Percentiles rank a stretch among this genome's conserved stretches.
phyloP scores from a whole-genome alignment of 768 basidiomycete species.

The Leccinum olivaceopallidum region DNA sequence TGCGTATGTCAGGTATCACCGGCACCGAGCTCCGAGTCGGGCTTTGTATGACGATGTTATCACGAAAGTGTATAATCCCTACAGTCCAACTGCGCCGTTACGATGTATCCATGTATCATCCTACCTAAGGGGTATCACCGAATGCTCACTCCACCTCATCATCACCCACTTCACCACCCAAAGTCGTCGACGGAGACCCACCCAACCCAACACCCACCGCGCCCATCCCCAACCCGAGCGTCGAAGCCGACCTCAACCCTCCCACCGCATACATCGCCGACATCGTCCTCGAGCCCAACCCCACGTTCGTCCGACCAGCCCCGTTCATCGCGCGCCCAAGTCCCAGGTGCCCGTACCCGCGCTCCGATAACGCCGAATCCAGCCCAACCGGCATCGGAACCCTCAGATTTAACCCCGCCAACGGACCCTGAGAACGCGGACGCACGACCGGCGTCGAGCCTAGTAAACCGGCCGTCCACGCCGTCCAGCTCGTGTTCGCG shows the following conservation, averaged over 20 bases:
- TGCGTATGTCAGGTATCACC: too few species aligned
- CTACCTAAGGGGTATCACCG: too few species aligned
- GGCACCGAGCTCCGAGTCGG: too few species aligned
- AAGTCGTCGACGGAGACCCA: constrained; percentile 11
- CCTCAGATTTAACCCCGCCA: constrained; percentile 49
- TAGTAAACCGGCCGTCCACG: constrained; percentile 63
- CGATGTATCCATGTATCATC: too few species aligned
- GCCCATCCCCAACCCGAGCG: constrained; percentile 20
- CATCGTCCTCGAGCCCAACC: constrained; percentile 41
- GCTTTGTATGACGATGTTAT: too few species aligned
- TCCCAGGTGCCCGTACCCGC: constrained; percentile 15
- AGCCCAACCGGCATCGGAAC: constrained; percentile 54
- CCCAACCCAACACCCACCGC: constrained; percentile 23
- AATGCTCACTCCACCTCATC: background rate
- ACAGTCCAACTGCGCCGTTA: too few species aligned
- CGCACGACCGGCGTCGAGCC: constrained; percentile 16
- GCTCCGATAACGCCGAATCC: background rate
- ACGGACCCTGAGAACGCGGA: constrained; percentile 26
- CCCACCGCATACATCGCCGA: constrained; percentile 69
- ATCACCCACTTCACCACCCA: background rate
- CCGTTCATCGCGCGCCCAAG: constrained; percentile 15
- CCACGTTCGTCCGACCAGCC: constrained; percentile 6
- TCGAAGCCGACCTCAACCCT: constrained; percentile 43
- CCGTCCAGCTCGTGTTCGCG: constrained; percentile 33
- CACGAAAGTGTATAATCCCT: too few species aligned